Evolutionary conservation across 2,329 filamentous ascomycete genomes (phyloP).

Genomic region (Calonectria multiphialidica): DNA sequence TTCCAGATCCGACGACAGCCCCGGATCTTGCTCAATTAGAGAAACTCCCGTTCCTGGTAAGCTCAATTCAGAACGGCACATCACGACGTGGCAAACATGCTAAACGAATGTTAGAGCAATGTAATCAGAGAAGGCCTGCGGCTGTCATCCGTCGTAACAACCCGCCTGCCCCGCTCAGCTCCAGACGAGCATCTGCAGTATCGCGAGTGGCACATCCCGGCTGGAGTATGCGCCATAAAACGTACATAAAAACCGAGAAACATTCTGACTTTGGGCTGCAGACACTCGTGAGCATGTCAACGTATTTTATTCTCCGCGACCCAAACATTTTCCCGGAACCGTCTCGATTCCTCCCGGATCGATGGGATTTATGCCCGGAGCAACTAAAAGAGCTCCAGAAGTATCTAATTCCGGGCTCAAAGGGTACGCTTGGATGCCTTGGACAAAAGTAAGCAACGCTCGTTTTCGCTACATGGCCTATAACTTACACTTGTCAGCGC

Average conservation of each 20-base stretch:
- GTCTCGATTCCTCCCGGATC: neutral
- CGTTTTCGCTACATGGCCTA: neutral
- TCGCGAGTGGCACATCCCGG: neutral
- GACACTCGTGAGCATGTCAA: neutral
- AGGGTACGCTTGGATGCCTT: neutral
- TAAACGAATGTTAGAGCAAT: neutral
- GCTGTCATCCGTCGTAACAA: neutral
- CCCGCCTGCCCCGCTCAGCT: neutral
- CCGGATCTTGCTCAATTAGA: neutral
- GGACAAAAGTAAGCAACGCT: neutral
- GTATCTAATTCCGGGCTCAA: neutral
- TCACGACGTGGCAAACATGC: neutral
- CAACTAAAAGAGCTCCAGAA: neutral
- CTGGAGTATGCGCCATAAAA: too few species aligned
- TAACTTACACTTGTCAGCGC: neutral
- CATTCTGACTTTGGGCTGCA: too few species aligned
- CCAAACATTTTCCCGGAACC: neutral
- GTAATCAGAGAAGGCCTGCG: neutral
- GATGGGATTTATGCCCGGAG: neutral
- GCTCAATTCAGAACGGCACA: neutral
- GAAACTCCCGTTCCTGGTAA: neutral
- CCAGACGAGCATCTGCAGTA: neutral
- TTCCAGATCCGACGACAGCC: neutral
- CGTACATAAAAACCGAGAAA: too few species aligned
- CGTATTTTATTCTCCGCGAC: neutral